These are phyloP conservation scores for Euryodendron excelsum DNA, from an alignment of 148 eudicot genomes.

Conservation along the genomic window DNA sequence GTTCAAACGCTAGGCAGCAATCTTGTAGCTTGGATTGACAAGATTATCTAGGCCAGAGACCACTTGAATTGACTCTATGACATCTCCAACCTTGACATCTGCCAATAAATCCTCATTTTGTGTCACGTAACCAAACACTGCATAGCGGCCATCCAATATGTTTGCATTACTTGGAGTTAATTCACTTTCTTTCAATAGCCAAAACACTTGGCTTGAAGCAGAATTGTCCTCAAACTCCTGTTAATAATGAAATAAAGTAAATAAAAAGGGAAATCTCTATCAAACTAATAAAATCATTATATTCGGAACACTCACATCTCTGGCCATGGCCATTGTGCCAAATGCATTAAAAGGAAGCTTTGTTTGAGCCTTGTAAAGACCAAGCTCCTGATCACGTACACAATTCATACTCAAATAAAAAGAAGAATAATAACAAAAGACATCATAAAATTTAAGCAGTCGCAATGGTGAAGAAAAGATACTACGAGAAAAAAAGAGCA, in stretches of 20 bases:
- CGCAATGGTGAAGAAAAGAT: not conserved
- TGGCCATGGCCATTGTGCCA: conserved; percentile 99
- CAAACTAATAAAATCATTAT: not conserved
- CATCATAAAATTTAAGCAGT: not conserved
- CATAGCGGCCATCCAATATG: conserved; percentile 90
- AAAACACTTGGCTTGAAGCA: conserved; percentile 92
- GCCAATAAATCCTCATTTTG: conserved; percentile 84
- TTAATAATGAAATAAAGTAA: conserved; percentile 11
- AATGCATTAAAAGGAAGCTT: conserved; percentile 99
- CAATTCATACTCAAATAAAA: not conserved
- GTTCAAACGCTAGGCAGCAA: conserved; percentile 55
- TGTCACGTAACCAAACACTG: conserved; percentile 92
- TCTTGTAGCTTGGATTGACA: conserved; percentile 92
- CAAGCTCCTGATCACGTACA: conserved; percentile 66
- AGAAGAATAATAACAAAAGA: not conserved
- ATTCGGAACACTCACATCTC: conserved; percentile 58
- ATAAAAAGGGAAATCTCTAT: not conserved
- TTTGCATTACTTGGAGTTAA: conserved; percentile 97
- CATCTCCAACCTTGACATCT: conserved; percentile 95
- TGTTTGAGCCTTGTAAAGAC: conserved; percentile 98
- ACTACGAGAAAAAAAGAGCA: not conserved
- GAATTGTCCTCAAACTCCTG: conserved; percentile 98
- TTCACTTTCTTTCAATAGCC: conserved; percentile 98
- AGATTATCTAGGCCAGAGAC: conserved; percentile 91
- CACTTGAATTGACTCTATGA: conserved; percentile 81